A percentile compares a stretch with the other conserved stretches of the same genome.
Evolutionary conservation across 2,329 filamentous ascomycete genomes (phyloP).

Genomic region (Sporothrix pallida): DNA sequence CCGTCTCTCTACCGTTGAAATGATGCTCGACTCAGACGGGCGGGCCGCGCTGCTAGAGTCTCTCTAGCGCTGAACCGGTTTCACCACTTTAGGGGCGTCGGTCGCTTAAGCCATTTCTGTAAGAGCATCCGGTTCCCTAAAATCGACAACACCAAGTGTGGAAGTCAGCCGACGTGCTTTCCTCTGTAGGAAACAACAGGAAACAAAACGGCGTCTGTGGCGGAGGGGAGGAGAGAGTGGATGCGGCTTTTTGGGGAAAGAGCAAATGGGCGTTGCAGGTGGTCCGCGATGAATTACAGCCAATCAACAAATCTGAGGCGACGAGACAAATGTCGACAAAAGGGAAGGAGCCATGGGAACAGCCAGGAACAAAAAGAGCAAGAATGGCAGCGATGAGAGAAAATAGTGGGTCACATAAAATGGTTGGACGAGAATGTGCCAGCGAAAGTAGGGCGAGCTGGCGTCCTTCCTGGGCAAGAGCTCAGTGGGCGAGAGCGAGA

Average conservation of each 20-base stretch:
- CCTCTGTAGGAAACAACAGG: neutral
- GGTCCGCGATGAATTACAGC: neutral
- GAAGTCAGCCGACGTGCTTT: neutral
- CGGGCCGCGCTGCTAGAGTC: neutral
- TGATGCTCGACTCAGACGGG: neutral
- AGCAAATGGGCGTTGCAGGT: slow-evolving; percentile 9
- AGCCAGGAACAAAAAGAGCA: slow-evolving; percentile 2
- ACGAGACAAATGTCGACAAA: neutral
- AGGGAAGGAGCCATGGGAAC: neutral
- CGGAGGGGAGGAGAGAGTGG: neutral
- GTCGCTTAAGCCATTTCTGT: neutral
- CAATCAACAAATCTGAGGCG: slow-evolving; percentile 28
- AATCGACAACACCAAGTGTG: neutral
- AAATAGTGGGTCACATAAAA: neutral
- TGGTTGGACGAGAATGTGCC: slow-evolving; percentile 19
- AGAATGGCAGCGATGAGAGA: neutral
- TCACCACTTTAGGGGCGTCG: slow-evolving; percentile 8
- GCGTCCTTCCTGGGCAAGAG: neutral
- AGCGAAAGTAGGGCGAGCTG: slow-evolving; percentile 4
- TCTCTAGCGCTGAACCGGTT: neutral
- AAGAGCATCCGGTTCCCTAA: neutral
- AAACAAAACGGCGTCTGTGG: slow-evolving; percentile 1
- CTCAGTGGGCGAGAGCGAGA: too few relatives aligned
- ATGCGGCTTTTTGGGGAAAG: neutral
- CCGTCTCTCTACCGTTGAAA: neutral